phyloP scores from a whole-genome alignment of 805 yeast genomes.

The Metschnikowia henanensis region DNA sequence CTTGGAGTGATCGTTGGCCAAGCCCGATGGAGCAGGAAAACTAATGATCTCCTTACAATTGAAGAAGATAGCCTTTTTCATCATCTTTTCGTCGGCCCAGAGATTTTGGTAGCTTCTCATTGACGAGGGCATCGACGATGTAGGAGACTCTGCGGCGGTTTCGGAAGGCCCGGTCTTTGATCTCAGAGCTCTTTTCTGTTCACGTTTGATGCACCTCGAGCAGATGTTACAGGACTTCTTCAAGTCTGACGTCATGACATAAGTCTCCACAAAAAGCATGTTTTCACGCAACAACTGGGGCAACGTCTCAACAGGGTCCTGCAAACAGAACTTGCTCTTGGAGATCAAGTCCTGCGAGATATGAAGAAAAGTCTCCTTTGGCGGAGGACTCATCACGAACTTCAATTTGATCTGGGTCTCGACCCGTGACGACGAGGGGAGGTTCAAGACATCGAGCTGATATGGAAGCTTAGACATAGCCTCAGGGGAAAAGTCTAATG shows the following conservation, averaged over 20 bases:
- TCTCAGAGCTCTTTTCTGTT: constrained; percentile 90
- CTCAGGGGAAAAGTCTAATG: constrained; percentile 38
- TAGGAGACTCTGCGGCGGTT: constrained; percentile 11
- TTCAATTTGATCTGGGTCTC: constrained; percentile 91
- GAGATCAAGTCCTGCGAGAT: constrained; percentile 87
- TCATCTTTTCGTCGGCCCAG: constrained; percentile 73
- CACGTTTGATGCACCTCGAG: constrained; percentile 86
- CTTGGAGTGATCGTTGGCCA: constrained; percentile 32
- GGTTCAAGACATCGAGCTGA: constrained; percentile 51
- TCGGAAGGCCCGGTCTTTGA: constrained; percentile 53
- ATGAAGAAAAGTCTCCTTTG: constrained; percentile 69
- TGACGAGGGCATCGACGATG: constrained; percentile 15
- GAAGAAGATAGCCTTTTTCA: constrained; percentile 83
- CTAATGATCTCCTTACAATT: constrained; percentile 87
- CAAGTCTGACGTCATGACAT: constrained; percentile 63
- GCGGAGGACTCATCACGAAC: constrained; percentile 71
- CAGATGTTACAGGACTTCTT: constrained; percentile 69
- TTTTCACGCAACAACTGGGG: constrained; percentile 44
- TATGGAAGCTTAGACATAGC: constrained; percentile 45
- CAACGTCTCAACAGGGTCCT: constrained; percentile 47
- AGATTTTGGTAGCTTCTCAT: constrained; percentile 58
- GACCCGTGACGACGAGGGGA: constrained; percentile 85
- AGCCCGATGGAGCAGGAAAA: constrained; percentile 60
- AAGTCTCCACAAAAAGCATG: constrained; percentile 71
- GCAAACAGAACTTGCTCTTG: constrained; percentile 77